Base-by-base conservation (phyloP, 805 yeast genomes). In the Nakazawaea laoshanensis region DNA sequence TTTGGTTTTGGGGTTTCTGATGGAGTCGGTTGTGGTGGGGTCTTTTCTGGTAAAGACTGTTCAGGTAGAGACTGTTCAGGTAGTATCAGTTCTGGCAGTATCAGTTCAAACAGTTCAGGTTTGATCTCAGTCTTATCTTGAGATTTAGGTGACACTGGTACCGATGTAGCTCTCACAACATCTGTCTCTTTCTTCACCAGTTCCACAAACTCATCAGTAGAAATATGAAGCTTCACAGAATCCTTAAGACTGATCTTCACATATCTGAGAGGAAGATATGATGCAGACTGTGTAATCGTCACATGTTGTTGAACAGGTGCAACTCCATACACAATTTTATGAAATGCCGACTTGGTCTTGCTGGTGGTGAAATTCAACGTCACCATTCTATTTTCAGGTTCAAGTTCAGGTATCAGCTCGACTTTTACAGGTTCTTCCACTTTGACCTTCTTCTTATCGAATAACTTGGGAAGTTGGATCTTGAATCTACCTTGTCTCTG, bases 401-500 rank as follows among this genome's bases (percentile, higher is more conserved):
- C 37, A 5, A 16, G 27, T 31, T 19, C 13, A 11, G 33, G 21
- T 19, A 30, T 32, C 11, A 31, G 16, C 21, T 30, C 39, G 19
- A 39, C 27, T 19, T 47, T 54, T 5, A 23, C 12, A 6, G 12
- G 12, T 23, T 23, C 25, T 11, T n/a, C n/a, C 2, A 30, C 22
- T 9, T 27, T 33, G 13, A 10, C 22, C 29, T 37, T 37, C 12
- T 38, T 29, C 19, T 30, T 32, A 14, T 23, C 52, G 11, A 24
- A 10, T 9, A 54, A 39, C 0, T 59, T 47, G 1, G 63, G 59
- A 30, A 72, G 50, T 43, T 68, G 77, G 29, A 73, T 67, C 45
- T 65, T 70, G 40, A 73, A 63, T 36, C 75, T 49, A 2, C 77
- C 76, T 44, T 76, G 79, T 38, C 85, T 59, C 42, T 67, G 77